A percentile compares a stretch with the other conserved stretches of the same genome.
Conservation (phyloP, 306 rosid genomes). For the Glycine latifolia region DNA sequence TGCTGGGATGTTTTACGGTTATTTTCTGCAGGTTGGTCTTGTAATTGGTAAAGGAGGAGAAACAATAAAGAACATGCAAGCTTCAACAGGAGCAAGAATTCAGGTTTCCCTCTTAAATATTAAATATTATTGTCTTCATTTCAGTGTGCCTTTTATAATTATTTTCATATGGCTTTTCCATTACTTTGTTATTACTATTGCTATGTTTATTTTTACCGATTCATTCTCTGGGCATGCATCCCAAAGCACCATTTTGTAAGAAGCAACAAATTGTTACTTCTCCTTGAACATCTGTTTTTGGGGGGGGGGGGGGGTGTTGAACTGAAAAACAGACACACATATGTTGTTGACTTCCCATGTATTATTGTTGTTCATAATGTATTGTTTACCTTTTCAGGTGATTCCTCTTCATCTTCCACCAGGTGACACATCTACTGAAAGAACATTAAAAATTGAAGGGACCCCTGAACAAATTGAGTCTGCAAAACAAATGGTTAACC, state of each 20-base stretch:
- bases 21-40: constrained; percentile 82
- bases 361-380: not conserved
- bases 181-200: not conserved
- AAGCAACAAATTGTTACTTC: too few species aligned
- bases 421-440: constrained; percentile 82
- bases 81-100: constrained; percentile 85
- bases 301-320: too few species aligned
- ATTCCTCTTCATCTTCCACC: constrained; percentile 97
- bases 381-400: constrained; percentile 57
- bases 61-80: constrained; percentile 93
- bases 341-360: not conserved
- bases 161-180: not conserved
- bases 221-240: too few species aligned
- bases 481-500: constrained; percentile 83
- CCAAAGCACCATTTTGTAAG: too few species aligned
- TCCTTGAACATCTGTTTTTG: too few species aligned
- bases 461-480: constrained; percentile 81
- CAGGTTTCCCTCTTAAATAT: constrained; percentile 60
- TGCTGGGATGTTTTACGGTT: not conserved
- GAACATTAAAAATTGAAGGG: constrained; percentile 92
- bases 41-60: constrained; percentile 98
- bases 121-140: not conserved
- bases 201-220: too few species aligned
- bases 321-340: too few species aligned
- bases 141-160: not conserved